These are phyloP conservation scores for Ceratocystis harringtonii DNA, from an alignment of 2,329 filamentous ascomycete genomes.

Conservation along the genomic window DNA sequence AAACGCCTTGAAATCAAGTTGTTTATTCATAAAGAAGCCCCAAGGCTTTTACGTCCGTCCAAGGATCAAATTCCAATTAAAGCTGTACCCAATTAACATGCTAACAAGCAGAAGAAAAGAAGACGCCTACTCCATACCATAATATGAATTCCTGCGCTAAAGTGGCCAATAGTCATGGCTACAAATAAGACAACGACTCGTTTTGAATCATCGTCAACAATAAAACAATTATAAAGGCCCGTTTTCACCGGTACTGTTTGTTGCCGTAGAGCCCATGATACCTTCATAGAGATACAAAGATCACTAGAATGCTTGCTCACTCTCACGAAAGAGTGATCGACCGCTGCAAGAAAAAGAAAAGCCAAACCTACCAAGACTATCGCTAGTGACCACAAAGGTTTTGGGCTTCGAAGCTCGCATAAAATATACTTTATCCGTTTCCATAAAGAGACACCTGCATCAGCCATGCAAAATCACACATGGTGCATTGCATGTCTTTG, in stretches of 20 bases:
- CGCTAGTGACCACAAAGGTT: background rate
- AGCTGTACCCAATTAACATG: background rate
- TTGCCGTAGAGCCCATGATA: background rate
- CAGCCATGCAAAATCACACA: background rate
- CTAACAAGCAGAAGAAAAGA: background rate
- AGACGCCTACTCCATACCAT: background rate
- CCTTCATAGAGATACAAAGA: background rate
- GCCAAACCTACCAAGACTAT: constrained; percentile 3
- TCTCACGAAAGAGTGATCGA: background rate
- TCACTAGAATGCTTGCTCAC: background rate
- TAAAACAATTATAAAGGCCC: background rate
- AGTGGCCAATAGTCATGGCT: background rate
- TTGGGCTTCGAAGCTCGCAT: background rate
- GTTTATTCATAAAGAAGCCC: background rate
- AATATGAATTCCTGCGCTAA: background rate
- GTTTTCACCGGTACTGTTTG: background rate
- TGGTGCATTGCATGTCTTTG: background rate
- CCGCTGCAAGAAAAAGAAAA: background rate
- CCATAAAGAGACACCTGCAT: background rate
- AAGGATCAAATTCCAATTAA: background rate
- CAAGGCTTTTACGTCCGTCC: background rate
- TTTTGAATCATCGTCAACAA: background rate
- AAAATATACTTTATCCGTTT: background rate
- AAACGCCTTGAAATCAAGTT: background rate
- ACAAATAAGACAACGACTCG: background rate